Conservation (phyloP, 805 yeast genomes). For the Candida succiphila region DNA sequence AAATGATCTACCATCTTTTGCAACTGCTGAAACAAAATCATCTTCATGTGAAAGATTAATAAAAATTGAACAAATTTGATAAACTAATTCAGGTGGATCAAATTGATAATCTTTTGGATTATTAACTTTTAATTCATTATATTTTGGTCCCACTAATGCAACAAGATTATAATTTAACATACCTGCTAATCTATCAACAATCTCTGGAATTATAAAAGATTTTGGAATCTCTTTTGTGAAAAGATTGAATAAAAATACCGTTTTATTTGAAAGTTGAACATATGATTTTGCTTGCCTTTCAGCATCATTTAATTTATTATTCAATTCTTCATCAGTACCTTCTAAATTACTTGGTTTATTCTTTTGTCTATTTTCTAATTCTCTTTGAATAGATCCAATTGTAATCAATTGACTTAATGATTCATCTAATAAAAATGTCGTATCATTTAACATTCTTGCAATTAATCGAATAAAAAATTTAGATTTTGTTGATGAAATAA, state of each 20-base stretch:
- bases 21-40: slow-evolving; percentile 69
- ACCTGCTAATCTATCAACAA: slow-evolving; percentile 89
- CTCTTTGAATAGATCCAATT: slow-evolving; percentile 69
- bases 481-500: slow-evolving; percentile 56
- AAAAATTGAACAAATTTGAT: slow-evolving; percentile 65
- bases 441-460: slow-evolving; percentile 91
- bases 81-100: slow-evolving; percentile 64
- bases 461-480: slow-evolving; percentile 87
- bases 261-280: slow-evolving; percentile 75
- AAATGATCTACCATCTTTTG: slow-evolving; percentile 90
- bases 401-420: slow-evolving; percentile 69
- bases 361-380: slow-evolving; percentile 41
- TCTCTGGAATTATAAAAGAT: slow-evolving; percentile 79
- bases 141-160: slow-evolving; percentile 92
- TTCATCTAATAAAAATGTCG: slow-evolving; percentile 87
- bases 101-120: slow-evolving; percentile 78
- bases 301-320: slow-evolving; percentile 44
- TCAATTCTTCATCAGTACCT: slow-evolving; percentile 55
- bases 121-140: slow-evolving; percentile 77
- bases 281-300: slow-evolving; percentile 75
- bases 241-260: slow-evolving; percentile 66
- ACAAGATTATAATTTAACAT: slow-evolving; percentile 90
- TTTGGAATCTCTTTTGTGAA: slow-evolving; percentile 82
- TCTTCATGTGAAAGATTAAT: slow-evolving; percentile 56
- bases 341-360: slow-evolving; percentile 20